Evolutionary conservation across 2,329 filamentous ascomycete genomes (phyloP).

Genomic region (Pseudocercospora macadamiae): DNA sequence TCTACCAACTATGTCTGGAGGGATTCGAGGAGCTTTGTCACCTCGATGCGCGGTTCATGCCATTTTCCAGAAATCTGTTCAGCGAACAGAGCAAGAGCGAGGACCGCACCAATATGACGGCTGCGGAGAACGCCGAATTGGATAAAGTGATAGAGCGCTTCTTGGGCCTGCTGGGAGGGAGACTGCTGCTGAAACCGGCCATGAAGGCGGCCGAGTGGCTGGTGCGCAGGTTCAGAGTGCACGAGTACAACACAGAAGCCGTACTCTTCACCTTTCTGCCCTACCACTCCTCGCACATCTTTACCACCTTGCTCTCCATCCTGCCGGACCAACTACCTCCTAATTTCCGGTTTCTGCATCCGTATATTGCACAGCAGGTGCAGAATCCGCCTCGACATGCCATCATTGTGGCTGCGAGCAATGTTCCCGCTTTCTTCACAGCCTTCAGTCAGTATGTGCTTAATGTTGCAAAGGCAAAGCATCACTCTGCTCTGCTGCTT

Average conservation of each 20-base stretch:
- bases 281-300: slow-evolving; percentile 84
- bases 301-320: slow-evolving; percentile 84
- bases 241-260: slow-evolving; percentile 82
- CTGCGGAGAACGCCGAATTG: slow-evolving; percentile 78
- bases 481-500: slow-evolving; percentile 75
- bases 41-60: slow-evolving; percentile 76
- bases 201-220: slow-evolving; percentile 95
- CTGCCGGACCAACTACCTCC: slow-evolving; percentile 73
- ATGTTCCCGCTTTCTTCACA: slow-evolving; percentile 75
- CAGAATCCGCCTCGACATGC: slow-evolving; percentile 77
- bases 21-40: slow-evolving; percentile 91
- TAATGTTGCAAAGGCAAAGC: slow-evolving; percentile 69
- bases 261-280: slow-evolving; percentile 87
- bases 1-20: slow-evolving; percentile 84
- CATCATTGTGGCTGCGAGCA: slow-evolving; percentile 80
- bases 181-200: slow-evolving; percentile 80
- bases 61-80: slow-evolving; percentile 80
- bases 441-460: slow-evolving; percentile 79
- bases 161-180: slow-evolving; percentile 74
- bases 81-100: slow-evolving; percentile 89
- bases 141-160: slow-evolving; percentile 80
- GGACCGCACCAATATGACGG: slow-evolving; percentile 83
- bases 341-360: slow-evolving; percentile 80
- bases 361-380: slow-evolving; percentile 74
- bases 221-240: slow-evolving; percentile 86